Evolutionary conservation across 73 alveolate species (phyloP).

Genomic region (Durusdinium trenchii): DNA sequence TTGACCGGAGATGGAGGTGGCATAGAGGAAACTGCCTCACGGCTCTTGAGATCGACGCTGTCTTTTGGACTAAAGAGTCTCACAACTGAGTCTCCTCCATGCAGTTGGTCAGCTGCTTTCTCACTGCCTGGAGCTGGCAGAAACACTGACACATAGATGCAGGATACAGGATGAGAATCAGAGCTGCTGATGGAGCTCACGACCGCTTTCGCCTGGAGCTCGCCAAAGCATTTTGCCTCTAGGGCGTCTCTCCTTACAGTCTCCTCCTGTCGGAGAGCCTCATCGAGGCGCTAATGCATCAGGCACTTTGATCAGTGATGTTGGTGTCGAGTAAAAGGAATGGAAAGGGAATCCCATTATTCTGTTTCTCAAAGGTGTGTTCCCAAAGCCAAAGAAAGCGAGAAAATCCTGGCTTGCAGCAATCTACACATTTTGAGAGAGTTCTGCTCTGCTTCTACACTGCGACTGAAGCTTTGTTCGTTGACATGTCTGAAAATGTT

Average conservation of each 20-base stretch:
- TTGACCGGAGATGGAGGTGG: not conserved
- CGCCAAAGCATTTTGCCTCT: slow-evolving; percentile 21
- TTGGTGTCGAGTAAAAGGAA: too few species aligned
- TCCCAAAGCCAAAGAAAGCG: too few species aligned
- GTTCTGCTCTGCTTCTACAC: too few species aligned
- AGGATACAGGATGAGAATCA: too few species aligned
- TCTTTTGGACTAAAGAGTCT: not conserved
- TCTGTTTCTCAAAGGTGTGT: too few species aligned
- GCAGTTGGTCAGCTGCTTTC: slow-evolving; percentile 24
- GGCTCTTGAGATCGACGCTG: not conserved
- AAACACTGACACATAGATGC: too few species aligned
- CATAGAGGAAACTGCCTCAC: not conserved
- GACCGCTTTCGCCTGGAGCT: slow-evolving; percentile 80
- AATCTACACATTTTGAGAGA: too few species aligned
- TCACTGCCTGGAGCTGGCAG: slow-evolving; percentile 20
- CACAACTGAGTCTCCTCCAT: slow-evolving; percentile 5
- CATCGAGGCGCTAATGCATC: not conserved
- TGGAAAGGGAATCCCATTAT: too few species aligned
- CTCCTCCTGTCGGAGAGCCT: slow-evolving; percentile 46
- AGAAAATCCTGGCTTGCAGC: too few species aligned
- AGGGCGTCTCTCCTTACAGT: slow-evolving; percentile 27
- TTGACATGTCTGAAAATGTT: too few species aligned
- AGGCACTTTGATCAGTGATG: not conserved
- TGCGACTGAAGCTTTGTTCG: too few species aligned
- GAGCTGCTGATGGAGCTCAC: too few species aligned